Conservation (phyloP, 108 stramenopile species). For the Cyclotella distinguenda region DNA sequence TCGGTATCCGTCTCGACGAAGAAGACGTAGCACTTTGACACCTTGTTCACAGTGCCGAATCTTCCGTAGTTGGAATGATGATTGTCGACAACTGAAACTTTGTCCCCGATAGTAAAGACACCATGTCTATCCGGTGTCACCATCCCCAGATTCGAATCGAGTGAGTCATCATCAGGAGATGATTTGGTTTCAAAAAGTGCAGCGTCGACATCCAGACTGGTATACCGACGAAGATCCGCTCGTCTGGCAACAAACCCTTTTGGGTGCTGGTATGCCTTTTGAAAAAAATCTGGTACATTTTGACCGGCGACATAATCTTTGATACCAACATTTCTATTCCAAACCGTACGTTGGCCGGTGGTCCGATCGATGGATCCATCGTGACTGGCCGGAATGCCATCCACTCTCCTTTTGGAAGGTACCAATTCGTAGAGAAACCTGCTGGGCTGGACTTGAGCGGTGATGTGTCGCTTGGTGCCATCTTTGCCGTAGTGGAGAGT, state of each 20-base stretch:
- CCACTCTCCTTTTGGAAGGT: slow-evolving; percentile 32
- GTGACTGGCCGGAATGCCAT: slow-evolving; percentile 24
- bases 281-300: slow-evolving; percentile 45
- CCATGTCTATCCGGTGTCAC: neutral
- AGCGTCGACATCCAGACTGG: neutral
- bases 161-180: neutral
- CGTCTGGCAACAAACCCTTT: neutral
- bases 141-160: neutral
- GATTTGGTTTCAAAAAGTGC: neutral
- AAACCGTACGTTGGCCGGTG: slow-evolving; percentile 29
- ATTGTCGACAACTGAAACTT: neutral
- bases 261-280: slow-evolving; percentile 28
- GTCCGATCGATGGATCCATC: slow-evolving; percentile 8
- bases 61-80: slow-evolving; percentile 3
- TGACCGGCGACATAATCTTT: slow-evolving; percentile 49
- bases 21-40: slow-evolving; percentile 11
- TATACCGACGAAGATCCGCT: slow-evolving; percentile 3
- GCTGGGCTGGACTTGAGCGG: slow-evolving; percentile 50
- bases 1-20: neutral
- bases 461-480: slow-evolving; percentile 34
- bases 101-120: slow-evolving; percentile 7
- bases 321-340: slow-evolving; percentile 45
- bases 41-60: neutral
- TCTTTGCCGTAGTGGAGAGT: slow-evolving; percentile 35
- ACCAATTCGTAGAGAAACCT: slow-evolving; percentile 56